phyloP scores from a whole-genome alignment of 768 basidiomycete genomes.

The Crassisporium funariophilum region DNA sequence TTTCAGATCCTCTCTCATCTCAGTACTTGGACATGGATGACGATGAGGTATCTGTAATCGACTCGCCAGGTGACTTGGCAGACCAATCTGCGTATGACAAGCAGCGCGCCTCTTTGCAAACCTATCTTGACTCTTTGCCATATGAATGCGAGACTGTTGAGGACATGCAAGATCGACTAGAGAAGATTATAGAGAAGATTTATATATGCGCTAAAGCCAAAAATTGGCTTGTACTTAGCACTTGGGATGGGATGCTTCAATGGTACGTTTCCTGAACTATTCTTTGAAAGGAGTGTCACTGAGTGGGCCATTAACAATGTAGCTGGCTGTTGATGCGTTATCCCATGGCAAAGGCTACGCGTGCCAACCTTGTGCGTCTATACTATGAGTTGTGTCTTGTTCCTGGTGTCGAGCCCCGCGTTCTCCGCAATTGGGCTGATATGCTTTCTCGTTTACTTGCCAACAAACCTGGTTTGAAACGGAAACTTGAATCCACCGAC shows the following conservation, averaged over 20 bases:
- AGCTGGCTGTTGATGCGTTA: slow-evolving; percentile 87
- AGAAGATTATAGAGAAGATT: slow-evolving; percentile 69
- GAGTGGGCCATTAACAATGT: slow-evolving; percentile 1
- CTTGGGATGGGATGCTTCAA: slow-evolving; percentile 81
- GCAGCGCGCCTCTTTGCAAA: slow-evolving; percentile 61
- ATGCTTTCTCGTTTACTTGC: slow-evolving; percentile 73
- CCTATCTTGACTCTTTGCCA: slow-evolving; percentile 68
- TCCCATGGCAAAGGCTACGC: slow-evolving; percentile 67
- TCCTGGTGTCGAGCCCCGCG: slow-evolving; percentile 74
- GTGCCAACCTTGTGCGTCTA: slow-evolving; percentile 70
- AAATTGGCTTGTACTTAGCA: slow-evolving; percentile 73
- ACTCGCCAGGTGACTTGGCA: slow-evolving; percentile 37
- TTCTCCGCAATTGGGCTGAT: slow-evolving; percentile 75
- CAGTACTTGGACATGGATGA: slow-evolving; percentile 51
- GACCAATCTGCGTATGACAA: slow-evolving; percentile 52
- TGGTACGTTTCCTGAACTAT: slow-evolving; percentile 47
- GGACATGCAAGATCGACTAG: slow-evolving; percentile 71
- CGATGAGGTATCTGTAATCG: slow-evolving; percentile 51
- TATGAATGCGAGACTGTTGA: slow-evolving; percentile 73
- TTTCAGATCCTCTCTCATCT: slow-evolving; percentile 9
- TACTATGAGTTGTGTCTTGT: slow-evolving; percentile 81
- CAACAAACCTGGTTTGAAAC: slow-evolving; percentile 62
- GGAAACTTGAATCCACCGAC: slow-evolving; percentile 68
- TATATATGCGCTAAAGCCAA: slow-evolving; percentile 69
- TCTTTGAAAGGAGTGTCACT: slow-evolving; percentile 1